Conservation (phyloP, 179 eudicot species). For the Beta macrorhiza region DNA sequence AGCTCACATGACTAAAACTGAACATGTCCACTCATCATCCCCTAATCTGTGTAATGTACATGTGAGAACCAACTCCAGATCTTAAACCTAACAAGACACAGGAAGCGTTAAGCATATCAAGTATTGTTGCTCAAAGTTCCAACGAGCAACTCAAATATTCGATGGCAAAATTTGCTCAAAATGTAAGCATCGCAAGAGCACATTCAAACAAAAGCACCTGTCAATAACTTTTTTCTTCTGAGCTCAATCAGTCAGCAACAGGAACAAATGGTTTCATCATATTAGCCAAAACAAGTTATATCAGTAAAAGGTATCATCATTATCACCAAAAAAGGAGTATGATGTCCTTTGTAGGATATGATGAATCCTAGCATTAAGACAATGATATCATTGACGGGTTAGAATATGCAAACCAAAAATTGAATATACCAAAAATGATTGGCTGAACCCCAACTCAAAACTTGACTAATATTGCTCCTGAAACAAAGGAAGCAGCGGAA, state of each 20-base stretch:
- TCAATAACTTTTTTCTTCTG: neutral
- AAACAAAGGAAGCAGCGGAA: neutral
- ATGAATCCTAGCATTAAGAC: neutral
- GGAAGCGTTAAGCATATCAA: neutral
- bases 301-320: neutral
- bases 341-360: neutral
- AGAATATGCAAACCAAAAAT: too few species aligned
- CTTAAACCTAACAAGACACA: neutral
- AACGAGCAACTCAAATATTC: neutral
- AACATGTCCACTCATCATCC: neutral
- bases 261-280: neutral
- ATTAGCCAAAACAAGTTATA: neutral
- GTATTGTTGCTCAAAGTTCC: neutral
- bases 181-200: neutral
- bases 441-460: neutral
- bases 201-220: neutral
- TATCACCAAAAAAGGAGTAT: neutral
- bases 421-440: neutral
- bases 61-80: neutral
- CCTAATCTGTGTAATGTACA: neutral
- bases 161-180: neutral
- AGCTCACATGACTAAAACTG: neutral
- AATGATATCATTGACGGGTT: neutral
- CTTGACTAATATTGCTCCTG: neutral
- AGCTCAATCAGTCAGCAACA: neutral